Percentiles rank a stretch among this genome's conserved stretches.
Evolutionary conservation across 768 basidiomycete species (phyloP).

Genomic region (Lactarius vividus): DNA sequence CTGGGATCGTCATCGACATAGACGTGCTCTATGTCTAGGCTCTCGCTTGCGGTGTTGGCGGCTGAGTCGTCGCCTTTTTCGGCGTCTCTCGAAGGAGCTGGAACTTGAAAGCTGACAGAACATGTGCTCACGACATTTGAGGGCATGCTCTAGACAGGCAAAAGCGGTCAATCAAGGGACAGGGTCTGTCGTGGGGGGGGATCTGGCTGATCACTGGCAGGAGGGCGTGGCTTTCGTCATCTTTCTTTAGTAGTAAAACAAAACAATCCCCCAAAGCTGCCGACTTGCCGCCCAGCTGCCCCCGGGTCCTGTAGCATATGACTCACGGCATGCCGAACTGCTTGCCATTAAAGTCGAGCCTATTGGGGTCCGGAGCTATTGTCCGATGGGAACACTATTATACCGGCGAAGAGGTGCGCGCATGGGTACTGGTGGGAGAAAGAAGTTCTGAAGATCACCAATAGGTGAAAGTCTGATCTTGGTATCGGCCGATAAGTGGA

Average conservation of each 20-base stretch:
- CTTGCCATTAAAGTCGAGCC: not conserved
- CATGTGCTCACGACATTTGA: not conserved
- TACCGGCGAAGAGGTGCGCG: not conserved
- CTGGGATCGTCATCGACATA: conserved; percentile 60
- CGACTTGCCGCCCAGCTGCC: too few relatives aligned
- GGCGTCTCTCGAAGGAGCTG: not conserved
- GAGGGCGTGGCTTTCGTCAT: not conserved
- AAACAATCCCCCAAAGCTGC: not conserved
- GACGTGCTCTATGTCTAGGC: conserved; percentile 49
- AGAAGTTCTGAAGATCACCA: not conserved
- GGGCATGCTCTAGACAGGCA: not conserved
- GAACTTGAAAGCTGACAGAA: not conserved
- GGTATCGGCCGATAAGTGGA: not conserved
- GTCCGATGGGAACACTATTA: not conserved
- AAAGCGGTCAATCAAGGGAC: not conserved
- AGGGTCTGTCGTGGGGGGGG: not conserved
- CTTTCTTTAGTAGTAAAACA: not conserved
- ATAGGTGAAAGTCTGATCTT: not conserved
- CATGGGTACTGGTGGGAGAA: not conserved
- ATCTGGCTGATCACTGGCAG: not conserved
- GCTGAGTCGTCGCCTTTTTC: not conserved
- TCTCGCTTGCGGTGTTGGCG: not conserved
- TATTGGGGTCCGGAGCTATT: not conserved
- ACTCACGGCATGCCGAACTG: not conserved
- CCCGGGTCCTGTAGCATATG: too few relatives aligned